Conservation (phyloP, 2,329 filamentous ascomycete species). For the Ophiostoma himal-ulmi region DNA sequence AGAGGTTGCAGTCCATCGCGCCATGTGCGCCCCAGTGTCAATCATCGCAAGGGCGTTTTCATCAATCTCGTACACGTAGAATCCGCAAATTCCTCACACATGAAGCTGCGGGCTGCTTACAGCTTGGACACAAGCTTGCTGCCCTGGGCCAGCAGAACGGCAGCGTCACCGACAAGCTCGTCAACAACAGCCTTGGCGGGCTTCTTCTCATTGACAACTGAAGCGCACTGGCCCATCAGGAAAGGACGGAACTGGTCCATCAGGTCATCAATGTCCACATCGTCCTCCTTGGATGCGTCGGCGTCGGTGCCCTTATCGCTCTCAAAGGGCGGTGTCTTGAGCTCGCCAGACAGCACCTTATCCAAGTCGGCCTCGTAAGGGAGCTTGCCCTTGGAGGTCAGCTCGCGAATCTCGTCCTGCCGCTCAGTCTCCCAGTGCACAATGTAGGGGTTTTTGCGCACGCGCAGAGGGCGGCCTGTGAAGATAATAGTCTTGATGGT, state of each 20-base stretch:
- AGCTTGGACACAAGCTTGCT: slow-evolving; percentile 63
- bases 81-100: not conserved
- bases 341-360: slow-evolving; percentile 61
- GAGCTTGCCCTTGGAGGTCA: slow-evolving; percentile 82
- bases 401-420: slow-evolving; percentile 80
- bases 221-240: slow-evolving; percentile 95
- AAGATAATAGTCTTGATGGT: slow-evolving; percentile 98
- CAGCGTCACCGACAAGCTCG: slow-evolving; percentile 82
- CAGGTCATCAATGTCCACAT: slow-evolving; percentile 69
- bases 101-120: slow-evolving; percentile 37
- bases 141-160: slow-evolving; percentile 62
- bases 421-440: slow-evolving; percentile 94
- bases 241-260: slow-evolving; percentile 88
- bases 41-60: not conserved
- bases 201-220: slow-evolving; percentile 90
- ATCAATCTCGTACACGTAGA: not conserved
- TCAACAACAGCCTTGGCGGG: slow-evolving; percentile 86
- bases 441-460: slow-evolving; percentile 91
- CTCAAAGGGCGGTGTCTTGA: slow-evolving; percentile 58
- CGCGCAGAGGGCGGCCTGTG: slow-evolving; percentile 89
- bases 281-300: slow-evolving; percentile 58
- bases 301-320: slow-evolving; percentile 59
- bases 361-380: slow-evolving; percentile 94
- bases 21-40: not conserved
- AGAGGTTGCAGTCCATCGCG: too few species aligned